phyloP scores from a whole-genome alignment of 345 rosid genomes.

The Heritiera littoralis region DNA sequence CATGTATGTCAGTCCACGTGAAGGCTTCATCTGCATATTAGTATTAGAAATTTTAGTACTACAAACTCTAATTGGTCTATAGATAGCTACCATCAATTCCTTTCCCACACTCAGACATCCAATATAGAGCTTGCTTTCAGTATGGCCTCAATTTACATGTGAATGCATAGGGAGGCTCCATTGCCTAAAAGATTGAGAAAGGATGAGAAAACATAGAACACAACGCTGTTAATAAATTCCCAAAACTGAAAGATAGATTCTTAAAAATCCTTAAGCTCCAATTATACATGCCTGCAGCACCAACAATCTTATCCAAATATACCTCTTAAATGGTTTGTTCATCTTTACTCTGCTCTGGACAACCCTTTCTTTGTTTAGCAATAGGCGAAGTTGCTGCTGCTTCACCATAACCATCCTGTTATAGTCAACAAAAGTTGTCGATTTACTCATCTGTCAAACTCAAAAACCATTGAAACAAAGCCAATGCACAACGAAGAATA shows the following conservation, averaged over 20 bases:
- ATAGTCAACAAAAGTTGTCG: background rate
- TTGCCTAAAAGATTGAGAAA: conserved; percentile 41
- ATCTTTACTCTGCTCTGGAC: conserved; percentile 43
- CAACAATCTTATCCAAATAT: conserved; percentile 54
- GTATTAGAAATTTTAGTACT: conserved; percentile 18
- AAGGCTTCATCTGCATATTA: conserved; percentile 62
- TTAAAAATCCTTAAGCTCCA: conserved; percentile 34
- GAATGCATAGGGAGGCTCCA: conserved; percentile 63
- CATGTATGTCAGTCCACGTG: conserved; percentile 72
- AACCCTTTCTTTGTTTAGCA: conserved; percentile 46
- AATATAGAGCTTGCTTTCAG: conserved; percentile 70
- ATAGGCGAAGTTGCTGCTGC: conserved; percentile 40
- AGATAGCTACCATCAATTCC: conserved; percentile 36
- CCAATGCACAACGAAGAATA: background rate
- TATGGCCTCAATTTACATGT: conserved; percentile 56
- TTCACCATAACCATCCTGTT: conserved; percentile 39
- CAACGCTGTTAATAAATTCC: background rate
- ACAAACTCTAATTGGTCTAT: background rate
- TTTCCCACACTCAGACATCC: conserved; percentile 66
- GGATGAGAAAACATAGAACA: background rate
- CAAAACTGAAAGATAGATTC: background rate
- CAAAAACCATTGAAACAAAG: background rate
- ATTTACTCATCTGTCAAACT: too few species aligned
- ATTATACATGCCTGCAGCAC: conserved; percentile 52
- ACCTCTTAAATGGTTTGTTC: conserved; percentile 54